Evolutionary conservation across 225 moss, liverwort and hornwort genomes (phyloP).

Genomic region (Marchantia paleacea): DNA sequence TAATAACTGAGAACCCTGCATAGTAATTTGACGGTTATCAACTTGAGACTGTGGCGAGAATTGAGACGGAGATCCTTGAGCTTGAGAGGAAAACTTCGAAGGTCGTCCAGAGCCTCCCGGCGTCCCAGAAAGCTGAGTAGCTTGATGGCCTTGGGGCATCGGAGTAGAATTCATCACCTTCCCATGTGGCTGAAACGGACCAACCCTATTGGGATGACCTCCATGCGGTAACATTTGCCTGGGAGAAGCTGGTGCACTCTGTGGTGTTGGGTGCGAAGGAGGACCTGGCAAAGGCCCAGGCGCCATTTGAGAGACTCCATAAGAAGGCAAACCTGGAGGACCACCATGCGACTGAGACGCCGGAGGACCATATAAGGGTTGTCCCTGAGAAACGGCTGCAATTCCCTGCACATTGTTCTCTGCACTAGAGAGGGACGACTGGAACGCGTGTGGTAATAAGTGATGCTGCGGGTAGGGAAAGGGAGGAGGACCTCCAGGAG

Average conservation of each 20-base stretch:
- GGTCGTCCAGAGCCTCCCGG: constrained; percentile 20
- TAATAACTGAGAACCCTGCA: constrained; percentile 26
- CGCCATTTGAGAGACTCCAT: constrained; percentile 25
- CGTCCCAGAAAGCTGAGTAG: constrained; percentile 13
- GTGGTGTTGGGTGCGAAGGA: constrained; percentile 22
- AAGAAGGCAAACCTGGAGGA: constrained; percentile 30
- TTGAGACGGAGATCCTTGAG: constrained; percentile 19
- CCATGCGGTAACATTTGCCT: constrained; percentile 32
- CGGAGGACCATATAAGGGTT: constrained; percentile 12
- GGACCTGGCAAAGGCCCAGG: constrained; percentile 22
- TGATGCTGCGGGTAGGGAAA: constrained; percentile 57
- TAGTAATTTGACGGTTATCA: constrained; percentile 29
- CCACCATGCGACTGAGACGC: constrained; percentile 42
- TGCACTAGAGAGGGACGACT: constrained; percentile 7
- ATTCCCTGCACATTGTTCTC: constrained; percentile 21
- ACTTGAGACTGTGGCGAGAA: constrained; percentile 13
- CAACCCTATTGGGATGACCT: constrained; percentile 31
- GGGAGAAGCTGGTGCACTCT: constrained; percentile 5
- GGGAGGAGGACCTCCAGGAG: constrained; percentile 46
- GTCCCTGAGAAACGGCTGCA: constrained; percentile 5
- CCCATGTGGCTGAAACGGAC: constrained; percentile 51
- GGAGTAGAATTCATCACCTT: constrained; percentile 21
- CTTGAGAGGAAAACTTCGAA: constrained; percentile 32
- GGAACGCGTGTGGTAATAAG: constrained; percentile 11
- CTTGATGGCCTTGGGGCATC: constrained; percentile 29